phyloP scores from a whole-genome alignment of 2,329 filamentous ascomycete genomes.

The Teratosphaeria pseudoeucalypti region DNA sequence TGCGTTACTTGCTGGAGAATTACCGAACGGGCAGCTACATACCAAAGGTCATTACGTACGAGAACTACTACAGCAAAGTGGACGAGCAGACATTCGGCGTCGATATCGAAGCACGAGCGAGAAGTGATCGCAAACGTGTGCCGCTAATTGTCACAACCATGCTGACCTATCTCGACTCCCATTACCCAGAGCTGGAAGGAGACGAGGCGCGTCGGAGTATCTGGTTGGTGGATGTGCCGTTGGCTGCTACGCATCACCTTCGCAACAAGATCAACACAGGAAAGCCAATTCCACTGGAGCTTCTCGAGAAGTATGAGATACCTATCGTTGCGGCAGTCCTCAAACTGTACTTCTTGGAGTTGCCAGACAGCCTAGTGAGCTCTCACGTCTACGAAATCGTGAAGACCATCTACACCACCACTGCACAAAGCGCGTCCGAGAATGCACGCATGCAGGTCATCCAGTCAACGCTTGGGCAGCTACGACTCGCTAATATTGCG shows the following conservation, averaged over 20 bases:
- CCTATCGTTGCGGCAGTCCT: constrained; percentile 86
- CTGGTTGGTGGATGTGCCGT: constrained; percentile 86
- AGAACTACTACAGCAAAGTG: constrained; percentile 98
- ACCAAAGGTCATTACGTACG: constrained; percentile 83
- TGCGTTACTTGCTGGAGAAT: constrained; percentile 90
- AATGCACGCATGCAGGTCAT: constrained; percentile 76
- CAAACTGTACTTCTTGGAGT: constrained; percentile 88
- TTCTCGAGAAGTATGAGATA: constrained; percentile 81
- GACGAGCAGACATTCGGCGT: constrained; percentile 97
- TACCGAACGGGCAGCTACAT: constrained; percentile 91
- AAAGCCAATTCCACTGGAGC: constrained; percentile 63
- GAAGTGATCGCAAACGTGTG: constrained; percentile 90
- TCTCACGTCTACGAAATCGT: constrained; percentile 98
- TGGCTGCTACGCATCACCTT: constrained; percentile 74
- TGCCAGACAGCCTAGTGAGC: constrained; percentile 96
- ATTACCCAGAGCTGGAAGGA: constrained; percentile 94
- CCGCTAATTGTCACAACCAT: constrained; percentile 86
- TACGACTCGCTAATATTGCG: constrained; percentile 92
- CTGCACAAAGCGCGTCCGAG: constrained; percentile 65
- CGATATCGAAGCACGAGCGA: constrained; percentile 87
- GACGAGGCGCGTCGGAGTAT: constrained; percentile 86
- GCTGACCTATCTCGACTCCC: constrained; percentile 87
- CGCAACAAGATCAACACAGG: constrained; percentile 78
- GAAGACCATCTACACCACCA: constrained; percentile 87
- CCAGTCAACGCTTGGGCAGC: constrained; percentile 88